Evolutionary conservation across 1,284 basidiomycete genomes (phyloP).

Genomic region (Peniophora sp.): DNA sequence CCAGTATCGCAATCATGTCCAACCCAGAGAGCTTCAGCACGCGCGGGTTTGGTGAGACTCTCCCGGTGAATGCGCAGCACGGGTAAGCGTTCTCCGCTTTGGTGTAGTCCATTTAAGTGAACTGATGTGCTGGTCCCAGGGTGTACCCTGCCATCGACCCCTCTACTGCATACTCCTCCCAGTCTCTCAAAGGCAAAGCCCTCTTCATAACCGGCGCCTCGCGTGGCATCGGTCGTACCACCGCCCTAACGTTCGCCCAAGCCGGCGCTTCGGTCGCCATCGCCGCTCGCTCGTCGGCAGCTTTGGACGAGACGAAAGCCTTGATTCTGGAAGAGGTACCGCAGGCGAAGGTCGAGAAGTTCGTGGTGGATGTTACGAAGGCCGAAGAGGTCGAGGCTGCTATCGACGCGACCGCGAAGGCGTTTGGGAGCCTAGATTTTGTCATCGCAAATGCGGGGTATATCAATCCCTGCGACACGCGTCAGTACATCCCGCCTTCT

Average conservation of each 20-base stretch:
- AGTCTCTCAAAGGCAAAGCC: not conserved
- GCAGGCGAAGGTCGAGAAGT: not conserved
- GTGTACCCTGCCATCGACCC: not conserved
- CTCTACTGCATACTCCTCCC: not conserved
- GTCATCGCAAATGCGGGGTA: not conserved
- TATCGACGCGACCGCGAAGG: not conserved
- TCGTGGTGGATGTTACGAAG: not conserved
- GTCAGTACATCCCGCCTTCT: not conserved
- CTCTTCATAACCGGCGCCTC: not conserved
- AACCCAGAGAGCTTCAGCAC: not conserved
- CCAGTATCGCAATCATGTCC: no score
- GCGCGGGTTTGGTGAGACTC: no score
- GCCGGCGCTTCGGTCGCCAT: not conserved
- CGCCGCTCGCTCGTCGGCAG: not conserved
- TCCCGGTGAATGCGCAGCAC: not conserved
- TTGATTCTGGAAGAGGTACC: not conserved
- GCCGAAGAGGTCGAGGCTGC: not conserved
- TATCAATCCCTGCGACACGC: not conserved
- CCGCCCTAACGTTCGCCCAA: not conserved
- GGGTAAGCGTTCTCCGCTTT: not conserved
- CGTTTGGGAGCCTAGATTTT: not conserved
- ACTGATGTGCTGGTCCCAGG: not conserved
- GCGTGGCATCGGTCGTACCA: not conserved
- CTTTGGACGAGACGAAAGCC: not conserved
- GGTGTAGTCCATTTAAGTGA: not conserved